Percentiles rank a stretch among this genome's conserved stretches.
These are phyloP conservation scores for Gamarada debralockiae DNA, from an alignment of 495 filamentous ascomycete species.

Conservation along the genomic window DNA sequence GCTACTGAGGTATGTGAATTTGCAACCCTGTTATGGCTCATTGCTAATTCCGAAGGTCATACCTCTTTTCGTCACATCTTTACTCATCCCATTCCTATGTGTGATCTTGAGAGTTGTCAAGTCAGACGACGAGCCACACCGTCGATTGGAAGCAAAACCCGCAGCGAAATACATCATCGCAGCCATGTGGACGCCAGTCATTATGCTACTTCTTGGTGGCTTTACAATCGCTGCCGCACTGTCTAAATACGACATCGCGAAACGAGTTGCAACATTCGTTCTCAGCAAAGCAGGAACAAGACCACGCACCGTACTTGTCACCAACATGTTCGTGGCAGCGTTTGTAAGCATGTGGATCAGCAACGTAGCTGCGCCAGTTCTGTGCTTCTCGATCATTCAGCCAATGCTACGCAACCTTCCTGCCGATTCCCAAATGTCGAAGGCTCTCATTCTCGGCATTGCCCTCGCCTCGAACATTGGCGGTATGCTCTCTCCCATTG, in stretches of 20 bases:
- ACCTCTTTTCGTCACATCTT: constrained; percentile 92
- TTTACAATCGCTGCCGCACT: constrained; percentile 95
- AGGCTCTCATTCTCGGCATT: constrained; percentile 93
- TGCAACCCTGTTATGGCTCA: not conserved
- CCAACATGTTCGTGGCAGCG: constrained; percentile 98
- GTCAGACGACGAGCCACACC: constrained; percentile 63
- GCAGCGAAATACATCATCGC: constrained; percentile 81
- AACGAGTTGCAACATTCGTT: constrained; percentile 95
- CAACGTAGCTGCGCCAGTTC: constrained; percentile 96
- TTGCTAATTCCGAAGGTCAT: constrained; percentile 71
- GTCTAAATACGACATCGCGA: constrained; percentile 96
- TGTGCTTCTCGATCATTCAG: constrained; percentile 97
- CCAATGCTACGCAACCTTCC: constrained; percentile 92
- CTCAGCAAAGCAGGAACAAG: constrained; percentile 92
- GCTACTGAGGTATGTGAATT: constrained; percentile 72
- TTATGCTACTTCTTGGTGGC: constrained; percentile 95
- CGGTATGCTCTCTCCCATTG: constrained; percentile 93
- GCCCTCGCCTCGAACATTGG: constrained; percentile 94
- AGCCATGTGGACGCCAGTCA: constrained; percentile 98
- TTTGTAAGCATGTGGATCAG: constrained; percentile 99
- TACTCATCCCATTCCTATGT: constrained; percentile 89
- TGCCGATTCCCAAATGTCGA: constrained; percentile 84
- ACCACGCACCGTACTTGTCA: constrained; percentile 81
- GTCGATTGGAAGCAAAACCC: constrained; percentile 65
- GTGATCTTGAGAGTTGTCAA: constrained; percentile 83